A percentile compares a stretch with the other conserved stretches of the same genome.
Conservation (phyloP, 108 stramenopile genomes). For the Conticribra weissflogii region DNA sequence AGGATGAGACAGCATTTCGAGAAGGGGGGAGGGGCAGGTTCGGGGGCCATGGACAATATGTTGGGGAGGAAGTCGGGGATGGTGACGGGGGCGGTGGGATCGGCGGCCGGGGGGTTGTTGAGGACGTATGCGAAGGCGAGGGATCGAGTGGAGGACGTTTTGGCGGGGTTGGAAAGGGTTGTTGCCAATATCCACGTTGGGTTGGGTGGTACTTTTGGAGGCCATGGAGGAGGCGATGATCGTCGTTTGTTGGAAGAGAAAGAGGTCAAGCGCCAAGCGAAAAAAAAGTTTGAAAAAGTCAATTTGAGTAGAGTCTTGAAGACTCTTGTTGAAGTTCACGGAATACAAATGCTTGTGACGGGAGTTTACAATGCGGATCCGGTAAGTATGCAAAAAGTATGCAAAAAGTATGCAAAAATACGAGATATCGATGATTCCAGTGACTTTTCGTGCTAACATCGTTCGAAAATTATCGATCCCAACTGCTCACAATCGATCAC, state of each 20-base stretch:
- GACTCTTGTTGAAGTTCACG: constrained; percentile 68
- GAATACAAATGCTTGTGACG: constrained; percentile 57
- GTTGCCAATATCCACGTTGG: constrained; percentile 12
- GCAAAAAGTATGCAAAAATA: too few species aligned
- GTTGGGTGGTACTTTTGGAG: too few species aligned
- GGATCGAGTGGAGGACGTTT: constrained; percentile 15
- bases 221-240: constrained; percentile 11
- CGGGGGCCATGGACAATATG: constrained; percentile 52
- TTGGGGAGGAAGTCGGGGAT: constrained; percentile 34
- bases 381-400: constrained; percentile 49
- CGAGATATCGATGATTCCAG: too few species aligned
- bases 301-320: constrained; percentile 49
- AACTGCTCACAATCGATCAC: not conserved
- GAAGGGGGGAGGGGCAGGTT: constrained; percentile 51
- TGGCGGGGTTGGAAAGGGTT: constrained; percentile 17
- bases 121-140: constrained; percentile 32
- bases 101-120: constrained; percentile 17
- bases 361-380: constrained; percentile 78
- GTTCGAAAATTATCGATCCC: not conserved
- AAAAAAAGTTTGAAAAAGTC: too few species aligned
- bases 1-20: constrained; percentile 51
- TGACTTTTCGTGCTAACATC: not conserved
- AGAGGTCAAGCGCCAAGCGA: constrained; percentile 8
- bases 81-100: constrained; percentile 13
- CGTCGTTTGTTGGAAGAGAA: constrained; percentile 4